Conservation (phyloP, 108 stramenopile genomes). For the Parietichytrium sp. region DNA sequence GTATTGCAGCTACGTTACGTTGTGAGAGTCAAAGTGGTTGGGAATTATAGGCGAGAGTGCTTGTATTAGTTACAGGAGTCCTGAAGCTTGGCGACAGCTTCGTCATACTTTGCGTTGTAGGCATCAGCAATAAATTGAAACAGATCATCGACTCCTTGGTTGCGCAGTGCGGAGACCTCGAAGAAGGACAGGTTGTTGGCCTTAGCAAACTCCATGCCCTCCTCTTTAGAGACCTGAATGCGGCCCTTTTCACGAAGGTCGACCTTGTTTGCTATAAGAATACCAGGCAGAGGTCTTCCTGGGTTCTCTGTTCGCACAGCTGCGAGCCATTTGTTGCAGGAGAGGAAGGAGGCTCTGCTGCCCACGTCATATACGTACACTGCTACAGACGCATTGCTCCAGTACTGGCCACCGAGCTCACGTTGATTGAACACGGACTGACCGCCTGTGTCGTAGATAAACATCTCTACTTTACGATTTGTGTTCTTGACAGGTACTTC, state of each 20-base stretch:
- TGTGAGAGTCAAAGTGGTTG: too few relatives aligned
- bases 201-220: neutral
- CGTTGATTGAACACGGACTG: slow-evolving; percentile 33
- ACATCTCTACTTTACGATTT: neutral
- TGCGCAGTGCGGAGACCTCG: slow-evolving; percentile 27
- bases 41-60: too few relatives aligned
- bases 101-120: neutral
- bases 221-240: neutral
- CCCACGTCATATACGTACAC: slow-evolving; percentile 33
- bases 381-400: slow-evolving; percentile 40
- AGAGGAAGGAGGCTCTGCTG: slow-evolving; percentile 9
- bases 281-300: slow-evolving; percentile 23
- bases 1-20: too few relatives aligned
- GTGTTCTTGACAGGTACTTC: neutral
- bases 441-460: slow-evolving; percentile 21
- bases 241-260: slow-evolving; percentile 23
- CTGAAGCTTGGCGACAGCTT: neutral
- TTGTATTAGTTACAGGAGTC: too few relatives aligned
- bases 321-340: slow-evolving; percentile 21
- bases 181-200: slow-evolving; percentile 23
- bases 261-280: slow-evolving; percentile 10
- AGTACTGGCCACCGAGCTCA: slow-evolving; percentile 29
- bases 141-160: neutral
- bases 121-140: slow-evolving; percentile 22
- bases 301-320: slow-evolving; percentile 19